Evolutionary conservation across 2,329 filamentous ascomycete genomes (phyloP), one percentile per base, ranked within the genome.

Genomic region (Sclerotinia nivalis): DNA sequence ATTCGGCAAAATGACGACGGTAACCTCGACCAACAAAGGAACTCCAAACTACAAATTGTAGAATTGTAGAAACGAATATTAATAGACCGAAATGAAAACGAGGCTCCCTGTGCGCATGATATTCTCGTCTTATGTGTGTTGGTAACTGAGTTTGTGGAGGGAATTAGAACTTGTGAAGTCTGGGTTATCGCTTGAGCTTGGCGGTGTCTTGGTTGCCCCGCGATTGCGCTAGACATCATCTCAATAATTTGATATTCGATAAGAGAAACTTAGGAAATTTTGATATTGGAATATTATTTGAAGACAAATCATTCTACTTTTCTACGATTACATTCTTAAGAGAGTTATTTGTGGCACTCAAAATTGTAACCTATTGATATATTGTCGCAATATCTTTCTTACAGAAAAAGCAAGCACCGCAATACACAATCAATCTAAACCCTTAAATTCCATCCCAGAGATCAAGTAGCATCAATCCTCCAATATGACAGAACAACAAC

Each of bases 401-500:
- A 4, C 12, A 37, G 43, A 34, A n/a, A 50, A 64, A 50, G 65
- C 43, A 49, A 67, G 28, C 52, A 37, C n/a, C 18, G 60, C 31
- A 50, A 22, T 9, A 25, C 1, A 64, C 52, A 25, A 20, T 40
- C 13, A 40, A 49, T 22, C 34, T 7, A 45, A 45, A 25, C 37
- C 37, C 8, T n/a, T 22, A 37, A 52, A 64, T 25, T 31, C 25
- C 40, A 47, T 43, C 12, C 25, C 40, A 28, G n/a, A 66, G 31
- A 56, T 20, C 65, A 60, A 13, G 52, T 28, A 64, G 22, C 8
- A 9, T 52, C 61, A 52, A 37, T 47, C 18, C n/a, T 37, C 64
- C 68, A 71, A n/a, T 43, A 93, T 93, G 89, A 86, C 89, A 70
- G 89, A 93, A 72, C 81, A 87, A 73, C 91, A 90, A 72, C 87